Base-by-base conservation (phyloP, 176 grass and related monocot species). In the Stipa capillata region DNA sequence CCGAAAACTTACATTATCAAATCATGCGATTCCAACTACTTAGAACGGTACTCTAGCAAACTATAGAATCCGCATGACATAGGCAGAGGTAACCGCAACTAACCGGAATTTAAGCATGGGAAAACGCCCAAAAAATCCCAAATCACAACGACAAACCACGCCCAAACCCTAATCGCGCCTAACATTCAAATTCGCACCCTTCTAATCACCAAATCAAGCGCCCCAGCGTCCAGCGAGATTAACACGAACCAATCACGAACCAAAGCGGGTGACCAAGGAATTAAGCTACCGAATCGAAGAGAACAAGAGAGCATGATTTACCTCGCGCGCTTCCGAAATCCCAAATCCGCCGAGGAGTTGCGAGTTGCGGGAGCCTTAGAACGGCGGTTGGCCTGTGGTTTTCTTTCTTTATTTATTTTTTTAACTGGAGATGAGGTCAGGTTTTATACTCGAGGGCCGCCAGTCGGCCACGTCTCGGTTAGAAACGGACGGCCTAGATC, bases 281-380 rank as follows among this genome's bases (percentile, higher is more conserved):
- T 40, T 4, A 44, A 4, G 3, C 8, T 7, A 36, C 6, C 7
- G 0, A 44, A 64, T 72, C 48, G 18, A 79, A n/a, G 28, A 10
- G 39, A 63, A 28, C 20, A 2, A 12, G 17, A 17, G 39, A 8
- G 31, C 0, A 6, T 9, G 75, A 15, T 67, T 72, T 70, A 88
- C 86, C 81, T 84, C 25, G 14, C 55, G 60, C 81, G 24, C 10
- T 4, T 73, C 15, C 14, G 20, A 35, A 74, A 84, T 79, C 49
- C 45, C 47, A 27, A 82, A 88, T 73, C 74, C 34, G 48, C 71
- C 23, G 42, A 59, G 40, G 50, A 62, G 67, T 52, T 7, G 57
- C 67, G 50, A 8, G 4, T 11, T 27, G 15, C n/a, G 2, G 35
- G 35, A 7, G 10, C 1, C 62, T 24, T 0, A 0, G 63, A 71